These are phyloP conservation scores for Aethionema arabicum DNA, from an alignment of 345 rosid genomes.

Conservation along the genomic window DNA sequence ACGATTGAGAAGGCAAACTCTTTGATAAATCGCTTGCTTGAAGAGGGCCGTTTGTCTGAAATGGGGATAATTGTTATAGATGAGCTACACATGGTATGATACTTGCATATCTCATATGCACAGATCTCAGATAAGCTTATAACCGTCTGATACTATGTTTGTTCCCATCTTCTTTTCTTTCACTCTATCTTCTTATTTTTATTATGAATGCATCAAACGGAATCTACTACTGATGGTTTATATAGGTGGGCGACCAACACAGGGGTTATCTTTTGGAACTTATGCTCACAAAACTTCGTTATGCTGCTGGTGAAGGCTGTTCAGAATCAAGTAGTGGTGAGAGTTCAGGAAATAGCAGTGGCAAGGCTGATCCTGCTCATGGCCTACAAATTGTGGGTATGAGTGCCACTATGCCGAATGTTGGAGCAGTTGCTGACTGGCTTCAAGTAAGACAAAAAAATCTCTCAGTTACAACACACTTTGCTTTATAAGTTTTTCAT, in stretches of 20 bases:
- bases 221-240: conserved; percentile 26
- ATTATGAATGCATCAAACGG: conserved; percentile 19
- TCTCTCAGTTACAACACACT: conserved; percentile 14
- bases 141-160: conserved; percentile 26
- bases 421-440: conserved; percentile 97
- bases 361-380: conserved; percentile 72
- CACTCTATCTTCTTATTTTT: conserved; percentile 18
- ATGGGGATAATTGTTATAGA: conserved; percentile 95
- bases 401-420: conserved; percentile 99
- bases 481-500: conserved; percentile 6
- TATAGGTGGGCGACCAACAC: conserved; percentile 89
- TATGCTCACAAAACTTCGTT: conserved; percentile 91
- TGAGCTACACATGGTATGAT: conserved; percentile 91
- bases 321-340: conserved; percentile 80
- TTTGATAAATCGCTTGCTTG: conserved; percentile 80
- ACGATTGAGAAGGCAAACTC: conserved; percentile 98
- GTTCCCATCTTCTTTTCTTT: conserved; percentile 11
- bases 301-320: conserved; percentile 92
- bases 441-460: conserved; percentile 69
- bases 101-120: conserved; percentile 21
- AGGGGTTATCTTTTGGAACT: conserved; percentile 98
- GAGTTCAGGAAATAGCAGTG: conserved; percentile 80
- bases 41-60: conserved; percentile 93
- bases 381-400: conserved; percentile 98
- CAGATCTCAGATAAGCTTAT: conserved; percentile 22